phyloP scores from a whole-genome alignment of 805 yeast genomes.

The Yamadazyma olivae region DNA sequence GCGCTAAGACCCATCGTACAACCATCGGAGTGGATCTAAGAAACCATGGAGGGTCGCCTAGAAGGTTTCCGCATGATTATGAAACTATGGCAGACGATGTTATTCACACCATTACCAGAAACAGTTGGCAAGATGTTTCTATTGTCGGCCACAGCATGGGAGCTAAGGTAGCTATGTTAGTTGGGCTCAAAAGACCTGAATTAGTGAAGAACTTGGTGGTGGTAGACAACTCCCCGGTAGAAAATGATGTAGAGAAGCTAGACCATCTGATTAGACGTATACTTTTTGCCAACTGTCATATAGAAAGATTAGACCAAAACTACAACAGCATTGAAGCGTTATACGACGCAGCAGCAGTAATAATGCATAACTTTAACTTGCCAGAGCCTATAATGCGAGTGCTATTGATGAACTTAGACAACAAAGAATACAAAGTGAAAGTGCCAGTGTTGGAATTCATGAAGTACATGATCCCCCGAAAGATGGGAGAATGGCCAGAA shows the following conservation, averaged over 20 bases:
- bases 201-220: conserved; percentile 41
- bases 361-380: too few relatives aligned
- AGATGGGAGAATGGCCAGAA: conserved; percentile 26
- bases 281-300: conserved; percentile 37
- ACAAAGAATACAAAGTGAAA: conserved; percentile 1
- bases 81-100: conserved; percentile 43
- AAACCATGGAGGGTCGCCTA: conserved; percentile 53
- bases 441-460: conserved; percentile 23
- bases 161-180: conserved; percentile 52
- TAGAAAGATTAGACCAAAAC: conserved; percentile 29
- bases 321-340: conserved; percentile 7
- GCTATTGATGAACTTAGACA: too few relatives aligned
- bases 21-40: conserved; percentile 49
- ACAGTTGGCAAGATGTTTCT: conserved; percentile 15
- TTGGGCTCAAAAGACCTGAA: conserved; percentile 39
- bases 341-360: conserved; percentile 16
- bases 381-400: neutral
- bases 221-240: conserved; percentile 47
- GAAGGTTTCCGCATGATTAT: conserved; percentile 44
- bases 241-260: neutral
- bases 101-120: conserved; percentile 26
- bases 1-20: conserved; percentile 25
- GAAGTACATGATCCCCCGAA: conserved; percentile 14
- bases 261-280: conserved; percentile 23
- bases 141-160: conserved; percentile 61